These are phyloP conservation scores for Zymoseptoria pseudotritici DNA, from an alignment of 2,329 filamentous ascomycete genomes.

Conservation along the genomic window DNA sequence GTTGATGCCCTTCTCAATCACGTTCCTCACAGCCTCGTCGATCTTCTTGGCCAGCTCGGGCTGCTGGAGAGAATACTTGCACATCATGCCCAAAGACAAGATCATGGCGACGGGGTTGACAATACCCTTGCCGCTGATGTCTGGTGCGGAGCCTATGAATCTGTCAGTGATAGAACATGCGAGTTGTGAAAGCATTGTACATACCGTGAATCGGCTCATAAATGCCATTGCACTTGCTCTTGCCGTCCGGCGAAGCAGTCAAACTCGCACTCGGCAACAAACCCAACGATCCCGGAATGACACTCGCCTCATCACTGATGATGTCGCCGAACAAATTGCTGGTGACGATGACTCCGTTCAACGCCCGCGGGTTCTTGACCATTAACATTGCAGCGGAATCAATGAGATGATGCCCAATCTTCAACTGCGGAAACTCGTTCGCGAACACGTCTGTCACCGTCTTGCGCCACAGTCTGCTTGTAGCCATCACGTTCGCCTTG, in stretches of 20 bases:
- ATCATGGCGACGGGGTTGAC: constrained; percentile 91
- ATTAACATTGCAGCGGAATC: constrained; percentile 97
- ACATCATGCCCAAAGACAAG: constrained; percentile 89
- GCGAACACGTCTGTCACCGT: constrained; percentile 77
- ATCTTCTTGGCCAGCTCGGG: constrained; percentile 69
- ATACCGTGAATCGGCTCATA: constrained; percentile 95
- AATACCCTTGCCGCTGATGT: constrained; percentile 76
- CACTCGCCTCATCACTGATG: constrained; percentile 88
- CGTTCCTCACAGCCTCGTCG: constrained; percentile 70
- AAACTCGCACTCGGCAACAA: constrained; percentile 82
- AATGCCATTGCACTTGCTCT: constrained; percentile 80
- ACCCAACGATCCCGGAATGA: constrained; percentile 86
- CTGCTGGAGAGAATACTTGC: constrained; percentile 82
- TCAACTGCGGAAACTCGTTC: constrained; percentile 80
- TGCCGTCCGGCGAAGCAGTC: constrained; percentile 77
- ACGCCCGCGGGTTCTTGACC: constrained; percentile 80
- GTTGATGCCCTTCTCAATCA: constrained; percentile 69
- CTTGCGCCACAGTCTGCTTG: constrained; percentile 81
- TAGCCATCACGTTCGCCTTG: constrained; percentile 95
- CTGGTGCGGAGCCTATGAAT: constrained; percentile 84
- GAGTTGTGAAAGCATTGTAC: constrained; percentile 17
- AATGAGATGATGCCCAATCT: constrained; percentile 83
- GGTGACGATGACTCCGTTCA: constrained; percentile 88
- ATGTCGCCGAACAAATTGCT: constrained; percentile 96
- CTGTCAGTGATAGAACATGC: too few relatives aligned